Evolutionary conservation across 306 rosid genomes (phyloP), one percentile per base, ranked within the genome.

Genomic region (Vigna unguiculata): DNA sequence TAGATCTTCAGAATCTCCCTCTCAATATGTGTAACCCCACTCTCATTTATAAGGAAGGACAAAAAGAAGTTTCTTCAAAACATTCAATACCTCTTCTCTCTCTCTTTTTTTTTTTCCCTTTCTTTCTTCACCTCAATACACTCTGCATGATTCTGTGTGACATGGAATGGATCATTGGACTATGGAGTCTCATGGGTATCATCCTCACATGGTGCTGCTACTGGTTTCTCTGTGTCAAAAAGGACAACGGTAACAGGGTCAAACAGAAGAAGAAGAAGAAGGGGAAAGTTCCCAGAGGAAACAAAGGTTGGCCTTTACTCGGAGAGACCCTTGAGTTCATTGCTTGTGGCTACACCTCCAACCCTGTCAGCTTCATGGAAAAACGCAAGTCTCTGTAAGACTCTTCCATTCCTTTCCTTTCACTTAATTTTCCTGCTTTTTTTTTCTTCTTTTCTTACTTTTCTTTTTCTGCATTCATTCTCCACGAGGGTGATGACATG

Each of bases 261-360:
- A 46, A 46, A 28, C 66, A 41, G 47, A 55, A 65, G 36, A 65
- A 34, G 16, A 61, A 48, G 52, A 65, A 49, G 21, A 22, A 82
- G 57, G 71, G 75, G 2, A 77, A 83, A 32, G 59, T 89, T 81
- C 97, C 97, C 1, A 80, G 53, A 77, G 98, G 98, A 16, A 84
- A 60, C 76, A 68, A 62, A 9, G 98, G 98, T 74, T 94, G 93
- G 96, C 98, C 98, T 70, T 30, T 94, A 55, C 52, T 94, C 0
- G 98, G 98, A 58, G 98, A 90, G 83, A 94, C 98, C n/a, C 88
- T 91, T 47, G 88, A 91, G 25, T 94, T 91, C 90, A 87, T 94
- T 84, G 91, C 98, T 70, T 88, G 69, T 70, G 98, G 97, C 71
- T 94, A 87, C 86, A 60, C 95, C 48, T 80, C 92, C 71, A 83